Base-by-base conservation (phyloP, 331 rosid genomes). In the Saraca asoca region DNA sequence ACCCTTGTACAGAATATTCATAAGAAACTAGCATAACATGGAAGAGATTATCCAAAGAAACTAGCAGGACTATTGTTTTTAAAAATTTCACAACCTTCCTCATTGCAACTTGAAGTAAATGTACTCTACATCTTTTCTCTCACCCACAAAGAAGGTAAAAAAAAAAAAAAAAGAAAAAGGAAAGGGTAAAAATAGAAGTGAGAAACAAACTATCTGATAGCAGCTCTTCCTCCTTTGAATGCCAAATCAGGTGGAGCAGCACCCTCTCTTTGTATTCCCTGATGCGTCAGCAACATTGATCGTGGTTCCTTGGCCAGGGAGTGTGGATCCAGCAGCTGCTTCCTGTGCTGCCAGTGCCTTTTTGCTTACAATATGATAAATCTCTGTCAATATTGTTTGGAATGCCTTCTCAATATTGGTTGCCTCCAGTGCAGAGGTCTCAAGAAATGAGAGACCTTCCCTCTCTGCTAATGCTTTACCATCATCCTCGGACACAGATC, bases 281-380 rank as follows among this genome's bases (percentile, higher is more conserved):
- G 96, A 81, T 38, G 87, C 45, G 59, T 88, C 96, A n/a, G 81
- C 70, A 74, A 94, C 97, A 69, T 88, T 83, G 79, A 94, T 94
- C 15, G 95, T 79, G 62, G 97, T 94, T 75, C 97, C 98, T 80
- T 90, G 95, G 20, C 97, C 92, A 41, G 98, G 98, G 77, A 81
- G 66, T 50, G 83, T 4, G 49, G 88, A 57, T 15, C 78, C 79
- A 0, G 58, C 60, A 33, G 89, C 87, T 42, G 88, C 90, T 83
- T 94, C 99, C 84, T 94, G 95, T 14, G 99, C 95, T 69, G 99
- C 99, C 68, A 94, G 83, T 70, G 99, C 99, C 73, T 94, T 90
- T 73, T 94, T 94, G 91, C 99, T 94, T 45, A 94, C 90, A 69
- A 94, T 90, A 62, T 90, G 99, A 76, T 90, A 86, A 50, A 94